Evolutionary conservation across 495 filamentous ascomycete species (phyloP), one percentile per base, ranked within the genome.

Genomic region (Xylaria flabelliformis): DNA sequence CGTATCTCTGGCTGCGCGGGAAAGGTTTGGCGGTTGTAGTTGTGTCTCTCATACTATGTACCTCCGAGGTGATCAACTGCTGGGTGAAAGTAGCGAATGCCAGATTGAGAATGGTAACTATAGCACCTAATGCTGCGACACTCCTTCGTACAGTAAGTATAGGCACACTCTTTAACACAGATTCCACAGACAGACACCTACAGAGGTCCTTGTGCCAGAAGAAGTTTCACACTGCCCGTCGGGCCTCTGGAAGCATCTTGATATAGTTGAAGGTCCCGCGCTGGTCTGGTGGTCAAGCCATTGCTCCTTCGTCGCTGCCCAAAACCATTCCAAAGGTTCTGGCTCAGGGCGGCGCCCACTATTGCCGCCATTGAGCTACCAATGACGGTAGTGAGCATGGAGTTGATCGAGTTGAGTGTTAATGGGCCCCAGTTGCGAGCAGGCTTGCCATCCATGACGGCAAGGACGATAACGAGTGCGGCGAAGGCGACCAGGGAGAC

Each of bases 291-390:
- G 26, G 53, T 56, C 13, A 32, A 32, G 26, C 53, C 53, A 56
- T 9, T 56, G 26, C 53, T 56, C 26, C 26, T 56, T 32, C 53
- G 26, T 5, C 17, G 53, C 26, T 32, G 53, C 6, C 53, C 53
- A 29, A 56, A 56, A 1, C 26, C 53, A 32, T 56, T 56, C 53
- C 53, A 56, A 12, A 56, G 4, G 21, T 56, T 56, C 53, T 56
- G 26, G 53, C 53, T 56, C 26, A 56, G 53, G 53, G 53, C n/a
- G 5, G 53, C 53, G 26, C 53, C 53, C 53, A 56, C 24, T 56
- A 56, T 56, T 32, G 53, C 26, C 17, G 53, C 53, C 24, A 56
- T 56, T 12, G 53, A 56, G 53, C 53, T 56, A 26, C 26, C 26
- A 0, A 56, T 32, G 4, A 17, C 53, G 26, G 53, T 56, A 17